Evolutionary conservation across 257 asterid species (phyloP), one percentile per base, ranked within the genome.

Genomic region (Buddleja alternifolia): DNA sequence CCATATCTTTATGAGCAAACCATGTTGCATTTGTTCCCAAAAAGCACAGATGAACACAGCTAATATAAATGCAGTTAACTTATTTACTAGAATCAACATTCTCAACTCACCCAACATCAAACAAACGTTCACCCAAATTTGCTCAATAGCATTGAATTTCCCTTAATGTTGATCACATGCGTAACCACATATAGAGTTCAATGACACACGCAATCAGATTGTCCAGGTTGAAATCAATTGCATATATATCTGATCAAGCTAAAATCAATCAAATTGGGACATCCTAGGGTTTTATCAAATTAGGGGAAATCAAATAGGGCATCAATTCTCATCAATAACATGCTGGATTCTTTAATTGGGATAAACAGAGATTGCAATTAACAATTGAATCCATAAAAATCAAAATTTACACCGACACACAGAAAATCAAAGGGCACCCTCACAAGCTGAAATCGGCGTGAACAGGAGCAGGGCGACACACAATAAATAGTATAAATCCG

Each of bases 251-350:
- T 37, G 44, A 74, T 68, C 61, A 45, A 73, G 24, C 57, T 12
- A 61, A 56, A 14, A 37, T 46, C 40, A 6, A 15, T 4, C 44
- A 63, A 63, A 61, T 60, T 46, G 32, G 10, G 24, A 39, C 14
- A 14, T n/a, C 7, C 51, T 72, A 68, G 76, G 80, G 65, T 69
- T 77, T 47, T 36, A 68, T 60, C 70, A 52, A 65, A 72, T 77
- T 64, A 72, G 83, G 82, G 77, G 50, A 82, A 74, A 66, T 23
- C 74, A 63, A 60, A 50, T 73, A 25, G 61, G 29, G 41, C 51
- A 61, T 57, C 70, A 59, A 42, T 23, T 46, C n/a, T 10, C 51
- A 71, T 24, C 25, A 67, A 59, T 36, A 42, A 15, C 74, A 21
- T 40, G 16, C 21, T 41, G 54, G 58, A 58, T 74, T 45, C 41